Conservation (phyloP, 1,139 yeast genomes). For the Blastobotrys ciferrii region DNA sequence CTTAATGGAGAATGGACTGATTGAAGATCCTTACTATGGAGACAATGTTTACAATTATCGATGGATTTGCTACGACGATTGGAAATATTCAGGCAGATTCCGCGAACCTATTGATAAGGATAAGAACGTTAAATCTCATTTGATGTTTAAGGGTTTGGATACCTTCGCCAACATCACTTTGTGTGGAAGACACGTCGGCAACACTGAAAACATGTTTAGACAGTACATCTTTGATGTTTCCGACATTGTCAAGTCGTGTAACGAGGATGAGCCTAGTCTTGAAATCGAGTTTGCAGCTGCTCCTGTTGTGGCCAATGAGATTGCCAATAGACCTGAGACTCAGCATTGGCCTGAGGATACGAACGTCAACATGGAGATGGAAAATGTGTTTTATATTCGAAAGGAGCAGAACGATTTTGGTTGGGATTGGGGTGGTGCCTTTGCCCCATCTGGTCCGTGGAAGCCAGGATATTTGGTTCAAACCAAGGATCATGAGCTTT, state of each 20-base stretch:
- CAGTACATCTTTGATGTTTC: constrained; percentile 20
- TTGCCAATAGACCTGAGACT: background rate
- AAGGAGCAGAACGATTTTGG: constrained; percentile 53
- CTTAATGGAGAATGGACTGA: background rate
- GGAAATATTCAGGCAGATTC: constrained; percentile 10
- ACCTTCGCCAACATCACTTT: constrained; percentile 42
- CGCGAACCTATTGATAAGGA: background rate
- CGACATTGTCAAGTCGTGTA: background rate
- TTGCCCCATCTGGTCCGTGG: constrained; percentile 48
- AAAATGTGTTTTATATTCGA: constrained; percentile 31
- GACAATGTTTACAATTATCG: constrained; percentile 4
- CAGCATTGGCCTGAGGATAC: constrained; percentile 1
- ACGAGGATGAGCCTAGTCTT: background rate
- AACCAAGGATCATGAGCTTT: constrained; percentile 7
- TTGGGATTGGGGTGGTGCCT: constrained; percentile 56
- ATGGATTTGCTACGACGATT: constrained; percentile 3
- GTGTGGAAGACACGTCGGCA: constrained; percentile 36
- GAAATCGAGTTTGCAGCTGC: background rate
- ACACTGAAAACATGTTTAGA: constrained; percentile 41
- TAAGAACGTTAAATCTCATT: background rate
- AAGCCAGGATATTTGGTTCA: constrained; percentile 31
- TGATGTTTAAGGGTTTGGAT: constrained; percentile 45
- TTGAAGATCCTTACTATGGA: constrained; percentile 4
- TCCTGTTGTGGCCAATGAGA: background rate
- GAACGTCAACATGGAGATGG: constrained; percentile 5